Evolutionary conservation across 768 basidiomycete species (phyloP).

Genomic region (Dictyophora rubrovolvata): DNA sequence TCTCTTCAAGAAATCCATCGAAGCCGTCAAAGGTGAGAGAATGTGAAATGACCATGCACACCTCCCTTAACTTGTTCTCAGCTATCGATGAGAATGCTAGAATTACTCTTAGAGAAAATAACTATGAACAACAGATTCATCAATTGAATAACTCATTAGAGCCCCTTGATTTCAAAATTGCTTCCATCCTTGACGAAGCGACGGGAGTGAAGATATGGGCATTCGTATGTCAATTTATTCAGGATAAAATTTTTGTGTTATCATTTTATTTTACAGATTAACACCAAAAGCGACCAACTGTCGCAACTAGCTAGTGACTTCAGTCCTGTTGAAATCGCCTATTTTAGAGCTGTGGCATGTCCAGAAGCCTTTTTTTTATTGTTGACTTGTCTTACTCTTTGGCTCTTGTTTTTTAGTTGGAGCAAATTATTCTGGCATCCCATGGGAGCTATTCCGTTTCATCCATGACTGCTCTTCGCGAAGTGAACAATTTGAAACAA

Average conservation of each 20-base stretch:
- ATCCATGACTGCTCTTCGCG: conserved; percentile 66
- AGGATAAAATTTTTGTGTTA: background rate
- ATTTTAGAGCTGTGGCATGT: conserved; percentile 74
- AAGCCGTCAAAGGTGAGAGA: conserved; percentile 52
- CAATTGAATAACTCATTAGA: conserved; percentile 55
- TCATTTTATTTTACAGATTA: conserved; percentile 41
- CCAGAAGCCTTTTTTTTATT: background rate
- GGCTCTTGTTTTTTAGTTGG: conserved; percentile 40
- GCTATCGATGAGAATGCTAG: conserved; percentile 44
- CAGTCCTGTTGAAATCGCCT: conserved; percentile 64
- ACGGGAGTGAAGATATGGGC: conserved; percentile 57
- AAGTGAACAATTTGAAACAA: conserved; percentile 46
- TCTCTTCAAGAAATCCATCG: conserved; percentile 59
- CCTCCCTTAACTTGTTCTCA: conserved; percentile 17
- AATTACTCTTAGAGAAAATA: conserved; percentile 32
- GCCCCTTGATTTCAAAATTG: conserved; percentile 64
- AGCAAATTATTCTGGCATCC: conserved; percentile 79
- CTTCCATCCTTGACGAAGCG: conserved; percentile 49
- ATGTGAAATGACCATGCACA: background rate
- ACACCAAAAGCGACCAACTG: conserved; percentile 68
- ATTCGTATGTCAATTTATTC: conserved; percentile 39
- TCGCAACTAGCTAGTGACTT: conserved; percentile 84
- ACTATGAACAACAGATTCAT: conserved; percentile 52
- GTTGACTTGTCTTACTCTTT: background rate
- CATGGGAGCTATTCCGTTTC: conserved; percentile 66